Conservation (phyloP, 495 filamentous ascomycete species). For the Penicillium taxi region DNA sequence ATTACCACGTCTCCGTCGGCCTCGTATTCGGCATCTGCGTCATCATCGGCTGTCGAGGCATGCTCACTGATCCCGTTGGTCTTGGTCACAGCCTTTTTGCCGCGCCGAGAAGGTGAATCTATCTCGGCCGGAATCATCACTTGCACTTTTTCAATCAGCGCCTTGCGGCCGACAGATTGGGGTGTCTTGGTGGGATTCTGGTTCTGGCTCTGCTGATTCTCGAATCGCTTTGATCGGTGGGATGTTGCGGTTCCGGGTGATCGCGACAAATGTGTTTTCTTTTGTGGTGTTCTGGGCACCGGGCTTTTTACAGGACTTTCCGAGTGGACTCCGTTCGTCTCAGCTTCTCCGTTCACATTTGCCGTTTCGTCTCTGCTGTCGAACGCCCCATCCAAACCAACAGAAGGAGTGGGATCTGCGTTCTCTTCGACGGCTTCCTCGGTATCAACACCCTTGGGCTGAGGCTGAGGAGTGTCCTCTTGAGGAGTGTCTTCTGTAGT, state of each 20-base stretch:
- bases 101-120: constrained; percentile 6
- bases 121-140: constrained; percentile 28
- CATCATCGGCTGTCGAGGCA: constrained; percentile 26
- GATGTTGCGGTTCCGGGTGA: constrained; percentile 15
- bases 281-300: constrained; percentile 12
- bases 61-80: constrained; percentile 20
- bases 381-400: constrained; percentile 2
- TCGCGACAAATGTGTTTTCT: constrained; percentile 11
- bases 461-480: no score
- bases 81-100: constrained; percentile 7
- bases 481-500: no score
- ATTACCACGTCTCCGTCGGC: constrained; percentile 34
- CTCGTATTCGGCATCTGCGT: constrained; percentile 27
- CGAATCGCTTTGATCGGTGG: constrained; percentile 13
- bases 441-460: constrained; percentile 13
- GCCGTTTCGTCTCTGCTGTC: neutral
- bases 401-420: no score
- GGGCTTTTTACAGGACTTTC: neutral
- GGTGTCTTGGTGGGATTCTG: constrained; percentile 17
- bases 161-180: constrained; percentile 29
- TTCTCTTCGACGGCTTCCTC: constrained; percentile 10
- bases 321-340: constrained; percentile 15
- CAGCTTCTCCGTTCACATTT: neutral
- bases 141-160: constrained; percentile 35
- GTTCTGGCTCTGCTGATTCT: constrained; percentile 4